These are phyloP conservation scores for Phoenix dactylifera DNA, from an alignment of 176 grass and related monocot species.

Conservation along the genomic window DNA sequence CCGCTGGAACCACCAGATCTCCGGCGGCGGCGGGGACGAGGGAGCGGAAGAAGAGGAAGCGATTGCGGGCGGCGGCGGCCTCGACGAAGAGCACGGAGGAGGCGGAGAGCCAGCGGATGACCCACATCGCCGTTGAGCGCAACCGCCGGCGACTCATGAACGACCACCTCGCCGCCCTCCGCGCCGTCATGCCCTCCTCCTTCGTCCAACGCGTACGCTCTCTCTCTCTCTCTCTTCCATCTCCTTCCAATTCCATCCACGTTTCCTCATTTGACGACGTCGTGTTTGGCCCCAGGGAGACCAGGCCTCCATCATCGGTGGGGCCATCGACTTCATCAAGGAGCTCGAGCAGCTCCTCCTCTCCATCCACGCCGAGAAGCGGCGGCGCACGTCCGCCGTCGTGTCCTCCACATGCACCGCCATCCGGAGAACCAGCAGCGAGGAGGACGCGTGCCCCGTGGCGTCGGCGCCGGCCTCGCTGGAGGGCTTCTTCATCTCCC, in stretches of 20 bases:
- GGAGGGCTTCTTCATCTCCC: conserved; percentile 68
- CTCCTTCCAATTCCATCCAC: too few relatives aligned
- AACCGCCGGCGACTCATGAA: conserved; percentile 98
- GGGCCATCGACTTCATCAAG: conserved; percentile 94
- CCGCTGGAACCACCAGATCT: neutral
- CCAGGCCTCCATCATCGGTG: conserved; percentile 83
- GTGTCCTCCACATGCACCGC: neutral
- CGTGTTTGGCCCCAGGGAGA: conserved; percentile 39
- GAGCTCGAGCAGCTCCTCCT: conserved; percentile 83
- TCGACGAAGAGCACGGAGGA: conserved; percentile 64
- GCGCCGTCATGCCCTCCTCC: conserved; percentile 57
- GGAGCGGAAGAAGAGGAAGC: conserved; percentile 37
- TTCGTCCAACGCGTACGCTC: conserved; percentile 64
- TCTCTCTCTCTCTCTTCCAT: conserved; percentile 2
- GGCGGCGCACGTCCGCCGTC: neutral
- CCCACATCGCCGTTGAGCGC: conserved; percentile 91
- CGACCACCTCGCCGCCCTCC: conserved; percentile 72
- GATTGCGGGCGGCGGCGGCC: conserved; percentile 20
- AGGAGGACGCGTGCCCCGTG: too few relatives aligned
- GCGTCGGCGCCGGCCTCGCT: conserved; percentile 1
- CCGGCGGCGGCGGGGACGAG: neutral
- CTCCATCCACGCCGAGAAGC: conserved; percentile 47
- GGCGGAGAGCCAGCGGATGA: conserved; percentile 86
- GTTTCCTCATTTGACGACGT: too few relatives aligned
- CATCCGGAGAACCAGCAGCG: too few relatives aligned